Evolutionary conservation across 2,329 filamentous ascomycete species (phyloP), one percentile per base, ranked within the genome.

Genomic region (Alternaria arborescens): DNA sequence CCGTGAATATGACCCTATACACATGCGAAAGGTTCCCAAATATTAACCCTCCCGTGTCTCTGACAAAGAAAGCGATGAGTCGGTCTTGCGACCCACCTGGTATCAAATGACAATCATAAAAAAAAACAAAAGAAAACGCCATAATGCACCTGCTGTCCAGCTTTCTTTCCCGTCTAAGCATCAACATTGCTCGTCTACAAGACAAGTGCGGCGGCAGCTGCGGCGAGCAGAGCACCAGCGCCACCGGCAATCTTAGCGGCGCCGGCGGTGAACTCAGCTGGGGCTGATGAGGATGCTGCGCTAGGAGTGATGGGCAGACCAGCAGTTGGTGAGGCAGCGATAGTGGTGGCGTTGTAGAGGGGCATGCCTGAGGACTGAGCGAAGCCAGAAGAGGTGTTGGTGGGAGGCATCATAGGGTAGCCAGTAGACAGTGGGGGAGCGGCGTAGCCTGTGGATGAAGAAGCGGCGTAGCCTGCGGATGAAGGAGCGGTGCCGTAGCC

Each of bases 221-320:
- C 71, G 28, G 62, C 69, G 36, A 74, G 36, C 10, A 74, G 52
- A 16, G 64, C 72, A 43, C 64, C 71, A 20, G 66, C 66, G 34
- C 71, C 67, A 14, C 62, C 63, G 26, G 58, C 67, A 22, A 71
- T 41, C 65, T 71, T 70, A 28, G 55, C 51, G 4, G 67, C 68
- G 14, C 70, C 71, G 32, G 48, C 66, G 26, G 65, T 61, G 52
- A 69, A 70, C 59, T 69, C 60, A 7, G 65, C 48, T 16, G 64
- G 55, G n/a, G 60, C 28, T 12, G 64, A 22, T 22, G 67, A 34
- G 32, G 68, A 41, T 3, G 67, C 44, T 3, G 68, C 40, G 41
- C 62, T 65, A n/a, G 69, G 65, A 32, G 54, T 30, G 22, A 68
- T 56, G 8, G 64, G 63, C 8, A 59, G 50, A 26, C 62, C 66